phyloP scores from a whole-genome alignment of 331 rosid genomes.

The Acacia concinna region DNA sequence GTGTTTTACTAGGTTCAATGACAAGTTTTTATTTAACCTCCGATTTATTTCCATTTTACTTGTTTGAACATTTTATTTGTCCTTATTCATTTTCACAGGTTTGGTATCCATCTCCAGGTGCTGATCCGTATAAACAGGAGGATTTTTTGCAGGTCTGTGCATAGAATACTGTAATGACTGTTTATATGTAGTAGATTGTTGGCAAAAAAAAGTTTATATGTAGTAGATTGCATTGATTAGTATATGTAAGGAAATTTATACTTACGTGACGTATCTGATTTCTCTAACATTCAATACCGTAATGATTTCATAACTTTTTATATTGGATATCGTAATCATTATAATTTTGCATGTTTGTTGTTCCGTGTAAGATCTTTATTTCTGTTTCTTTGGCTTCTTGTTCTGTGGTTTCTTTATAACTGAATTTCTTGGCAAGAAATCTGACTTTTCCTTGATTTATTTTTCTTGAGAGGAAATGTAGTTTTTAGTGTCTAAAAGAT shows the following conservation, averaged over 20 bases:
- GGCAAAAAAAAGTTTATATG: too few species aligned
- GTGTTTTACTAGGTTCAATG: constrained; percentile 18
- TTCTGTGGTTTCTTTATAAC: too few species aligned
- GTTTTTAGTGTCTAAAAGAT: too few species aligned
- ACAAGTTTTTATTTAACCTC: constrained; percentile 20
- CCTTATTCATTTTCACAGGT: constrained; percentile 82
- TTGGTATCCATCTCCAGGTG: constrained; percentile 97
- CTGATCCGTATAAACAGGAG: constrained; percentile 90
- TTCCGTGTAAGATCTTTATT: too few species aligned
- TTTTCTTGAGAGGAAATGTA: too few species aligned
- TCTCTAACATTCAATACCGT: constrained; percentile 1
- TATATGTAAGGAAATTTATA: neutral
- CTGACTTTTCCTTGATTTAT: too few species aligned
- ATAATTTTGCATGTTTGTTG: too few species aligned
- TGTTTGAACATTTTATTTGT: constrained; percentile 57
- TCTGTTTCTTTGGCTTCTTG: too few species aligned
- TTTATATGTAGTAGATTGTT: constrained; percentile 28
- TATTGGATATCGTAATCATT: too few species aligned
- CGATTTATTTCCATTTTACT: constrained; percentile 30
- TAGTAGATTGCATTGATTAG: constrained; percentile 25
- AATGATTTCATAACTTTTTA: constrained; percentile 10
- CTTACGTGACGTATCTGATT: constrained; percentile 13
- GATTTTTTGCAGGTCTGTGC: constrained; percentile 89
- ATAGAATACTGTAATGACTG: constrained; percentile 19
- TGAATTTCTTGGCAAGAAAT: too few species aligned